A percentile compares a stretch with the other conserved stretches of the same genome.
Evolutionary conservation across 1,139 yeast species (phyloP).

Genomic region (Pichia sp.): DNA sequence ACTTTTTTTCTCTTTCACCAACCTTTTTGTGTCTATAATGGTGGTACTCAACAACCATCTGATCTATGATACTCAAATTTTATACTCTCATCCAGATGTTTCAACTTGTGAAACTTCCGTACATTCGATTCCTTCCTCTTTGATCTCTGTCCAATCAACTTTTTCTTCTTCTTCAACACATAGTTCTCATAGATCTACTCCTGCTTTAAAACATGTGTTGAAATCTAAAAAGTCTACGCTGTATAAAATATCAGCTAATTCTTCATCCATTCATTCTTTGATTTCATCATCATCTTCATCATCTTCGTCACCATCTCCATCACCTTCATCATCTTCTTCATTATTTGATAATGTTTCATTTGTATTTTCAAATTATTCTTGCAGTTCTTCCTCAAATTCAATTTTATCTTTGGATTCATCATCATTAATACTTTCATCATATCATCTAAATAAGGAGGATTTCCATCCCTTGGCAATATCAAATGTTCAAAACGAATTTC

Average conservation of each 20-base stretch:
- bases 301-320: background rate
- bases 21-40: background rate
- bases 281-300: background rate
- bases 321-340: background rate
- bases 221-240: constrained; percentile 6
- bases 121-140: background rate
- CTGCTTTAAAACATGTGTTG: constrained; percentile 17
- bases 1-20: background rate
- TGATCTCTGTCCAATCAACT: background rate
- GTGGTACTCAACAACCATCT: background rate
- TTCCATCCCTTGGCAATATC: constrained; percentile 2
- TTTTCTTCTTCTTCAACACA: background rate
- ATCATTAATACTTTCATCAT: background rate
- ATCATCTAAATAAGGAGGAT: background rate
- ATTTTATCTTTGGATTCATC: background rate
- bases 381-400: background rate
- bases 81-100: background rate
- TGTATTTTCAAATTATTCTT: background rate
- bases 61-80: background rate
- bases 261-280: background rate
- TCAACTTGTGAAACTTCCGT: background rate
- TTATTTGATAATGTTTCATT: background rate
- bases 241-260: constrained; percentile 2
- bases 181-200: constrained; percentile 6
- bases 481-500: background rate